Conservation (phyloP, 2,329 filamentous ascomycete genomes). For the Onygenales sp. region DNA sequence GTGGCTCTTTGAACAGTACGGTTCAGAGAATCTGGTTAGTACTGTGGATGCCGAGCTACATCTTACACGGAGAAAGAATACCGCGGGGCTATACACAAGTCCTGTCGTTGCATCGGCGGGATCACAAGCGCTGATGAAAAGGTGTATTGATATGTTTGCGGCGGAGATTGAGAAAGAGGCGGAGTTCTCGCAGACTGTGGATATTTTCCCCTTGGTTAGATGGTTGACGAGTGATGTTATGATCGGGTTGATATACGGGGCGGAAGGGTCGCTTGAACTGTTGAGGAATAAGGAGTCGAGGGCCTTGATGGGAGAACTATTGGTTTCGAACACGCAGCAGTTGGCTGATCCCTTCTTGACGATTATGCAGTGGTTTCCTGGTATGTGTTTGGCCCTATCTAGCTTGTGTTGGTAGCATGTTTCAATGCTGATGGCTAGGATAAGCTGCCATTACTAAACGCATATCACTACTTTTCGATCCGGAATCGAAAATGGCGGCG, state of each 20-base stretch:
- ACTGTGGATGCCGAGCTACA: constrained; percentile 11
- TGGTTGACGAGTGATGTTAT: constrained; percentile 13
- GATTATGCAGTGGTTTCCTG: constrained; percentile 9
- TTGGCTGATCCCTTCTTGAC: background rate
- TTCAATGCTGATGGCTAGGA: background rate
- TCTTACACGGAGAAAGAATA: constrained; percentile 9
- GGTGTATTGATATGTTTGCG: constrained; percentile 8
- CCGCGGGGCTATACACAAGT: constrained; percentile 8
- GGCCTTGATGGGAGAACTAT: constrained; percentile 4
- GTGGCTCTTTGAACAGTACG: constrained; percentile 10
- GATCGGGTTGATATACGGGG: constrained; percentile 8
- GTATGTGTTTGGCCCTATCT: constrained; percentile 4
- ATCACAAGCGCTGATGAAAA: constrained; percentile 7
- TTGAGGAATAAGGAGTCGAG: constrained; percentile 9
- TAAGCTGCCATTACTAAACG: background rate
- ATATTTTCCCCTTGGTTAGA: constrained; percentile 10
- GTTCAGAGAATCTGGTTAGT: constrained; percentile 11
- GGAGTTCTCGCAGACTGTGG: constrained; percentile 3
- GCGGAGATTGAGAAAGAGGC: constrained; percentile 7
- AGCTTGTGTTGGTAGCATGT: background rate
- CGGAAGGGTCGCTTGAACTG: constrained; percentile 5
- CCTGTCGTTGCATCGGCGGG: constrained; percentile 6
- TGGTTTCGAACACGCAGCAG: background rate
- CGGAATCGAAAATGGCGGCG: constrained; percentile 2
- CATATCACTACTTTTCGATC: background rate